Evolutionary conservation across 2,329 filamentous ascomycete genomes (phyloP).

Genomic region (Beauveria bassiana): DNA sequence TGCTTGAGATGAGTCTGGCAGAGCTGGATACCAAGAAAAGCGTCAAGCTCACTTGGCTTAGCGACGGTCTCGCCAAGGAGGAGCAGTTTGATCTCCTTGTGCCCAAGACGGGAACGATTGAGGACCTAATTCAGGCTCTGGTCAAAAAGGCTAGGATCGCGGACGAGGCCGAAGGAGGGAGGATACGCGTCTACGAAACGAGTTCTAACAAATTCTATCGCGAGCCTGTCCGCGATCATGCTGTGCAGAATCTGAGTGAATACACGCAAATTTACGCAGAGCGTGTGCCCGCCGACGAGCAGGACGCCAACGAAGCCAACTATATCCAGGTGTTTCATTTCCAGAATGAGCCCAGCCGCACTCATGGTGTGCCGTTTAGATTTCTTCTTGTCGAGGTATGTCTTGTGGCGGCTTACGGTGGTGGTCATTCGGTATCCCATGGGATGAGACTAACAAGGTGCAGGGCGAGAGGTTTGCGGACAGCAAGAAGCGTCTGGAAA

Average conservation of each 20-base stretch:
- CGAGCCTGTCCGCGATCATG: conserved; percentile 60
- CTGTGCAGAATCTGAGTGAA: conserved; percentile 77
- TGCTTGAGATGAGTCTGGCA: conserved; percentile 86
- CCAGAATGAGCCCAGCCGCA: conserved; percentile 76
- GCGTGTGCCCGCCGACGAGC: conserved; percentile 65
- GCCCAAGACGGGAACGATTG: conserved; percentile 72
- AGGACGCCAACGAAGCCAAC: conserved; percentile 47
- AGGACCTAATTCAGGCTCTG: conserved; percentile 68
- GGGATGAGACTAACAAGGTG: conserved; percentile 1
- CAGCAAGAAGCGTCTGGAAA: conserved; percentile 89
- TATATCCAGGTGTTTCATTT: conserved; percentile 84
- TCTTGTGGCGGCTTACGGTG: conserved; percentile 10
- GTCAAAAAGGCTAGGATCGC: conserved; percentile 74
- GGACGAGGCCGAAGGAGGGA: conserved; percentile 60
- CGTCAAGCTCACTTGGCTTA: conserved; percentile 75
- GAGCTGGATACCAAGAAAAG: conserved; percentile 91
- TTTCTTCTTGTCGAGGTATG: conserved; percentile 76
- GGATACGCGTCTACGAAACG: conserved; percentile 74
- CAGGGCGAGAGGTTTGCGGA: conserved; percentile 81
- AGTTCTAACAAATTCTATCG: conserved; percentile 80
- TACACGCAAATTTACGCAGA: conserved; percentile 79
- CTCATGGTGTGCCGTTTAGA: conserved; percentile 85
- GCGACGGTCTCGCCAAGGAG: conserved; percentile 88
- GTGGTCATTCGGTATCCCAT: neutral
- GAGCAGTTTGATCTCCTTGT: conserved; percentile 78